A percentile compares a stretch with the other conserved stretches of the same genome.
Conservation (phyloP, 495 filamentous ascomycete species). For the Talaromyces trachyspermus region DNA sequence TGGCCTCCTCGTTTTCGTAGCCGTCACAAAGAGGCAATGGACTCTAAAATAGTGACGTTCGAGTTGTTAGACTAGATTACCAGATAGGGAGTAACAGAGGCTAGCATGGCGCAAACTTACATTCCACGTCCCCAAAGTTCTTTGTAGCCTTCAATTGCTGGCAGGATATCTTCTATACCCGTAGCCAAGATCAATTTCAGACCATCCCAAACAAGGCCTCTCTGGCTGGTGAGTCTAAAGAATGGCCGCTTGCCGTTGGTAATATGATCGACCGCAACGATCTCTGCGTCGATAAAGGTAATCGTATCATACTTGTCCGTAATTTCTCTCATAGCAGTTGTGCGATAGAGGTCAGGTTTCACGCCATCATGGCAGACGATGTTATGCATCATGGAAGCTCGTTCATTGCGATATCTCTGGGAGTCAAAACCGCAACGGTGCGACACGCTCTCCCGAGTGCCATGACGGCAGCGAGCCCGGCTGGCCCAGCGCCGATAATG, state of each 20-base stretch:
- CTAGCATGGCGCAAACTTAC: too few species aligned
- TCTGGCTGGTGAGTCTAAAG: constrained; percentile 25
- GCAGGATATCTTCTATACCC: constrained; percentile 30
- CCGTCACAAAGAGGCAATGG: neutral
- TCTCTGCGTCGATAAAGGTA: constrained; percentile 15
- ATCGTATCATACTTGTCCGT: constrained; percentile 27
- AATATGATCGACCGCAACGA: constrained; percentile 14
- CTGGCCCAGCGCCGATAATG: constrained; percentile 43
- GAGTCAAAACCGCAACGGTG: constrained; percentile 31
- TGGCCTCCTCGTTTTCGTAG: neutral
- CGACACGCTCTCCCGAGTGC: constrained; percentile 33
- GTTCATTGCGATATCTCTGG: constrained; percentile 5
- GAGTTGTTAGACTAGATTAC: too few species aligned
- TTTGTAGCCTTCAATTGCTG: constrained; percentile 28
- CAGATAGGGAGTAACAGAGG: too few species aligned
- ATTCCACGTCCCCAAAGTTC: constrained; percentile 36
- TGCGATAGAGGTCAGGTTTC: constrained; percentile 25
- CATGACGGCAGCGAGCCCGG: constrained; percentile 35
- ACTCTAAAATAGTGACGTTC: too few species aligned
- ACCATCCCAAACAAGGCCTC: constrained; percentile 20
- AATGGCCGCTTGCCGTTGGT: constrained; percentile 7
- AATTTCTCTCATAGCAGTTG: constrained; percentile 22
- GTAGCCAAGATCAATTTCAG: constrained; percentile 40
- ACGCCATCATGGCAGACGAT: constrained; percentile 31
- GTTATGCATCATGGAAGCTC: constrained; percentile 16